phyloP scores from a whole-genome alignment of 768 basidiomycete genomes.

The Lactarius pseudohatsudake region DNA sequence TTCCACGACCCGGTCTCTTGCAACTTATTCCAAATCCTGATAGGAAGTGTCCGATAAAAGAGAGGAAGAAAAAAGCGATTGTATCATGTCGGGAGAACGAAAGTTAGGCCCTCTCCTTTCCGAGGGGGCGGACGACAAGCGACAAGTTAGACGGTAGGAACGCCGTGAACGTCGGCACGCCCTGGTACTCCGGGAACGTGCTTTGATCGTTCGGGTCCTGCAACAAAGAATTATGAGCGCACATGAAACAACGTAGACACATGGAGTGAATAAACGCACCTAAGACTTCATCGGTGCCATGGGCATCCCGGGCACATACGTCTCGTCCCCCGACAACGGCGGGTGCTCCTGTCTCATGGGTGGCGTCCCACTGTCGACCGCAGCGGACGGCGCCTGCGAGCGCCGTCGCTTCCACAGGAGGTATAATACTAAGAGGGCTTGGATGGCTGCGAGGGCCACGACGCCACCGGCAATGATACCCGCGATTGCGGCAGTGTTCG shows the following conservation, averaged over 20 bases:
- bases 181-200: slow-evolving; percentile 10
- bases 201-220: slow-evolving; percentile 19
- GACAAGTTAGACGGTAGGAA: neutral
- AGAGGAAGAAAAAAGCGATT: neutral
- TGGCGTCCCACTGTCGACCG: too few relatives aligned
- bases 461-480: slow-evolving; percentile 8
- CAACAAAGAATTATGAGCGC: neutral
- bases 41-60: neutral
- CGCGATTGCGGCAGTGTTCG: neutral
- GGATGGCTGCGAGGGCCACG: neutral
- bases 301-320: neutral
- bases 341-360: too few relatives aligned
- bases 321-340: too few relatives aligned
- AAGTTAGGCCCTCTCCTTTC: neutral
- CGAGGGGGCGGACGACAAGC: neutral
- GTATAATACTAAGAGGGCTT: neutral
- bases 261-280: neutral
- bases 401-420: neutral
- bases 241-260: neutral
- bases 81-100: neutral
- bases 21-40: too few relatives aligned
- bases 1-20: too few relatives aligned
- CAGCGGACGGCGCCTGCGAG: neutral
- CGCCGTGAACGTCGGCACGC: neutral
- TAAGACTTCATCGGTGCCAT: neutral